These are phyloP conservation scores for Pachysandra terminalis DNA, from an alignment of 164 flowering plant genomes.

Conservation along the genomic window DNA sequence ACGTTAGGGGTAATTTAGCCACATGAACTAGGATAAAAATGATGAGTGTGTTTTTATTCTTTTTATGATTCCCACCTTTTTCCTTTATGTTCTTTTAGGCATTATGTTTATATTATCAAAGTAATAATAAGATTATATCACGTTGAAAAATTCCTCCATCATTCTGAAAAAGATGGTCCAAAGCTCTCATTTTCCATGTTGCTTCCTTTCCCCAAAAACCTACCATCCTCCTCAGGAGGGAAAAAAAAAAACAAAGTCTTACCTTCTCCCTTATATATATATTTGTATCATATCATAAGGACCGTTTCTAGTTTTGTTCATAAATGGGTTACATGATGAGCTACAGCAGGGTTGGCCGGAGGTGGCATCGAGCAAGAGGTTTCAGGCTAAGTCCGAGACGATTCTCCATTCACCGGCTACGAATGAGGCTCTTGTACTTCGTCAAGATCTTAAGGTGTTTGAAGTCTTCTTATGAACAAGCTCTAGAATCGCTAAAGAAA, in stretches of 20 bases:
- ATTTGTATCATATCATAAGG: not conserved
- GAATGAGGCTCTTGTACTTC: constrained; percentile 29
- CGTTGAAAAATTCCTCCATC: constrained; percentile 4
- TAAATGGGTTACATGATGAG: too few relatives aligned
- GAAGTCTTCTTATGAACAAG: constrained; percentile 30
- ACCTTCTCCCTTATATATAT: not conserved
- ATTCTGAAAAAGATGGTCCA: not conserved
- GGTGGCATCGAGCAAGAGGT: constrained; percentile 21
- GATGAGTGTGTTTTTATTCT: not conserved
- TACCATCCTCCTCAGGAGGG: too few relatives aligned
- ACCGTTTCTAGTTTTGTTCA: too few relatives aligned
- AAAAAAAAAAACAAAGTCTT: too few relatives aligned
- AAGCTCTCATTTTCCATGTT: constrained; percentile 12
- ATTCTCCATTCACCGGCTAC: constrained; percentile 35
- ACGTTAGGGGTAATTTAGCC: not conserved
- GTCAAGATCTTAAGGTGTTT: constrained; percentile 30
- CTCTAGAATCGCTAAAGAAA: constrained; percentile 23
- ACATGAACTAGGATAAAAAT: not conserved
- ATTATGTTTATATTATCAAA: not conserved
- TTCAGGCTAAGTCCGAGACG: constrained; percentile 32
- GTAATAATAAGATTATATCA: not conserved
- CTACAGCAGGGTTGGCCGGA: constrained; percentile 6
- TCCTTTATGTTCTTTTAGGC: not conserved
- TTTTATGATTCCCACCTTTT: not conserved
- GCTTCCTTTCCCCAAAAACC: constrained; percentile 1